phyloP scores from a whole-genome alignment of 164 flowering plant species.

The Kingdonia uniflora region DNA sequence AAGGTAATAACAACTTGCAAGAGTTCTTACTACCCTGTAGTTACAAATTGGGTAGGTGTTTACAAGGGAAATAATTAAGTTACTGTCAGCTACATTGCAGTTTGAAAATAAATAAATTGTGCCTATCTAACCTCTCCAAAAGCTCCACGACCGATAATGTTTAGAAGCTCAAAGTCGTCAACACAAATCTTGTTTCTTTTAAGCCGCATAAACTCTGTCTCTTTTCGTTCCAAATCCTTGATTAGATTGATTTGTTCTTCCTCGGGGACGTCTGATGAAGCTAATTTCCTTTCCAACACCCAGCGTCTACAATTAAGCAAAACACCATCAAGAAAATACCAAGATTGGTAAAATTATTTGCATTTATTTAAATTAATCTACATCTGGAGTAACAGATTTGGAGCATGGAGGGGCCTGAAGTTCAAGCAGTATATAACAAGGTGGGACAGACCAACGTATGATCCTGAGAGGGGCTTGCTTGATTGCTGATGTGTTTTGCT shows the following conservation, averaged over 20 bases:
- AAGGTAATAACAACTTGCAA: not conserved
- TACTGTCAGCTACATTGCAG: not conserved
- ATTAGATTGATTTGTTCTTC: conserved; percentile 76
- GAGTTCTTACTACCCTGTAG: too few species aligned
- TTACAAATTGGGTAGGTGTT: too few species aligned
- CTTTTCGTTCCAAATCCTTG: conserved; percentile 88
- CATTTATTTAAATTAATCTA: too few species aligned
- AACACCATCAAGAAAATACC: conserved; percentile 12
- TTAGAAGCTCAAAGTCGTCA: conserved; percentile 80
- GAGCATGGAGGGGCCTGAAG: too few species aligned
- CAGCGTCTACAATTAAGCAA: conserved; percentile 48
- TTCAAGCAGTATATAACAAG: too few species aligned
- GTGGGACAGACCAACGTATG: too few species aligned
- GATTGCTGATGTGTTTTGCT: too few species aligned
- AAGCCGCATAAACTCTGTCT: conserved; percentile 82
- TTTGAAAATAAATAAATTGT: not conserved
- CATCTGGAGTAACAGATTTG: too few species aligned
- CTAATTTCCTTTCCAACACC: conserved; percentile 61
- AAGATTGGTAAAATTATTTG: too few species aligned
- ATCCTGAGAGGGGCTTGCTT: too few species aligned
- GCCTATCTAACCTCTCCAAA: conserved; percentile 75
- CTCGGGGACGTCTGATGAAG: conserved; percentile 63
- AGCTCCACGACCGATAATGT: conserved; percentile 96
- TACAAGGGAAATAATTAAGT: too few species aligned
- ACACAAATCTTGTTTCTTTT: conserved; percentile 80